Conservation (phyloP, 345 rosid genomes). For the Capsella bursapastoris region DNA sequence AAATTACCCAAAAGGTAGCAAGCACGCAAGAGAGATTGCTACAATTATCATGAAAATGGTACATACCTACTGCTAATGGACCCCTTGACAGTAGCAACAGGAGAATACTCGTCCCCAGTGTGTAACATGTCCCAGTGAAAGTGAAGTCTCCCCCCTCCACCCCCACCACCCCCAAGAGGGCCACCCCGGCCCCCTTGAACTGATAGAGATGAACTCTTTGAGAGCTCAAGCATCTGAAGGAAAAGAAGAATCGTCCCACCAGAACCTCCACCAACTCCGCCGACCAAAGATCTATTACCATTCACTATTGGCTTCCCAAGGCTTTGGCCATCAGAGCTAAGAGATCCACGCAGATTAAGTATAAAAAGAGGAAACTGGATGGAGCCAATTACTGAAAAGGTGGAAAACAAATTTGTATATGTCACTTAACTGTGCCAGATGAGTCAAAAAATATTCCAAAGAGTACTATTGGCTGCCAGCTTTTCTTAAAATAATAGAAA, state of each 20-base stretch:
- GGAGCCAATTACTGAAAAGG: constrained; percentile 83
- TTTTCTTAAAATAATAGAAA: constrained; percentile 9
- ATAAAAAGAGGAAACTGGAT: constrained; percentile 74
- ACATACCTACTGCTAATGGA: constrained; percentile 72
- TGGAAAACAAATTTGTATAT: constrained; percentile 35
- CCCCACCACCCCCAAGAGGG: constrained; percentile 90
- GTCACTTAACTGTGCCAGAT: constrained; percentile 20
- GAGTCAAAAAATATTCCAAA: constrained; percentile 20
- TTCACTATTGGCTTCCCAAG: constrained; percentile 48
- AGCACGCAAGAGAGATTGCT: neutral
- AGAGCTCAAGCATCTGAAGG: constrained; percentile 79
- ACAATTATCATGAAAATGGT: constrained; percentile 25
- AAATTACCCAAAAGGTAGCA: constrained; percentile 24
- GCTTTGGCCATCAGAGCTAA: constrained; percentile 91
- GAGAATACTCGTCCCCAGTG: constrained; percentile 72
- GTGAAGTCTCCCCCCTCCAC: constrained; percentile 98
- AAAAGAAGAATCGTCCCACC: constrained; percentile 98
- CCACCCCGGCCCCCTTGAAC: constrained; percentile 87
- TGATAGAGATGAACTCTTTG: constrained; percentile 70
- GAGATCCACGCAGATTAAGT: constrained; percentile 75
- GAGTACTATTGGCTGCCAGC: neutral
- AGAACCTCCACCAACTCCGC: constrained; percentile 97
- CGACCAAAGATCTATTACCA: constrained; percentile 62
- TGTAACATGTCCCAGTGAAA: constrained; percentile 94
- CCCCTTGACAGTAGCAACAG: constrained; percentile 76